These are phyloP conservation scores for Euphorbia corollata DNA, from an alignment of 441 rosid species.

Conservation along the genomic window DNA sequence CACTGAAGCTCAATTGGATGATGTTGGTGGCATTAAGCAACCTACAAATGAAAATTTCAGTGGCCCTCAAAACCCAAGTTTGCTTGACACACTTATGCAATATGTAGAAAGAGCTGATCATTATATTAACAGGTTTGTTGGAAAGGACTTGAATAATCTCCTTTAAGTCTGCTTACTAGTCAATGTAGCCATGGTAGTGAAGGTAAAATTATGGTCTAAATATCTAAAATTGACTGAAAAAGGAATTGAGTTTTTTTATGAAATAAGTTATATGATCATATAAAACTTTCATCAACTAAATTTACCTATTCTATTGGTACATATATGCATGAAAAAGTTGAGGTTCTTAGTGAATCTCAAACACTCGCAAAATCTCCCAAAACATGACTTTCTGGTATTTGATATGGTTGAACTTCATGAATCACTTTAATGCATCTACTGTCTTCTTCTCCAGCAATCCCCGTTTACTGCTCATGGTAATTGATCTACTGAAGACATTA, in stretches of 20 bases:
- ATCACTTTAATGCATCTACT: not conserved
- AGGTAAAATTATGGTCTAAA: slow-evolving; percentile 2
- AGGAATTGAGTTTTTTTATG: not conserved
- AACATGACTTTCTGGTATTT: not conserved
- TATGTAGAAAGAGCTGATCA: slow-evolving; percentile 51
- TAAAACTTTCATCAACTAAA: not conserved
- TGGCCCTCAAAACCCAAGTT: slow-evolving; percentile 37
- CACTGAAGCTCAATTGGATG: slow-evolving; percentile 29
- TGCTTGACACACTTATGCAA: slow-evolving; percentile 43
- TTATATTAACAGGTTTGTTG: slow-evolving; percentile 50
- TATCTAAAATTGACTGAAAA: not conserved
- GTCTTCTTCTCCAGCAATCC: slow-evolving; percentile 53
- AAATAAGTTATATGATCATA: not conserved
- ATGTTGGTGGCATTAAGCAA: slow-evolving; percentile 32
- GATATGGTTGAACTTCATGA: slow-evolving; percentile 7
- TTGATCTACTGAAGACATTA: slow-evolving; percentile 69
- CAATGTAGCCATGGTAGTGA: not conserved
- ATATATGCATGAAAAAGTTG: too few species aligned
- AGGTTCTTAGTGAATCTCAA: not conserved
- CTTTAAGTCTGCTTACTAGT: slow-evolving; percentile 14
- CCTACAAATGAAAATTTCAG: slow-evolving; percentile 33
- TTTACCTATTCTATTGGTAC: not conserved
- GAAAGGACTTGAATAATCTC: slow-evolving; percentile 11
- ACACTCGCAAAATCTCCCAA: not conserved
- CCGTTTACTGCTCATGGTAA: slow-evolving; percentile 41